Evolutionary conservation across 768 basidiomycete species (phyloP), one percentile per base, ranked within the genome.

Genomic region (Cystoderma amianthinum): DNA sequence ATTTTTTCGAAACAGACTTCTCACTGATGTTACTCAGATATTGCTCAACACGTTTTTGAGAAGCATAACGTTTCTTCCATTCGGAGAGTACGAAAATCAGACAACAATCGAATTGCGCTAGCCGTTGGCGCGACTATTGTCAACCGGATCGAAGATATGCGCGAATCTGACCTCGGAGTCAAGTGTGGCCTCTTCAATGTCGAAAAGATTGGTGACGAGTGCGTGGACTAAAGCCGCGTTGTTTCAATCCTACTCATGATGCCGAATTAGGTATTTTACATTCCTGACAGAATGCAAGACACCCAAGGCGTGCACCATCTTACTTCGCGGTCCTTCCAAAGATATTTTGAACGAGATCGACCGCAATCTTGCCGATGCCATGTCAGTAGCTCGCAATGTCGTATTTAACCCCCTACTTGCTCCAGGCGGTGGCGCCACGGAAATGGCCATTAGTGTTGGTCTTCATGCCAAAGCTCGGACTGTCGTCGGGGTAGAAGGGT

Each of bases 321-420:
- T 99, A 36, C 85, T 99, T 11, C 91, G 95, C 32, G 94, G 96
- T 1, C 96, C 96, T 0, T 95, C 92, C 2, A 99, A 98, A 62
- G 96, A 98, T 55, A 92, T 98, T 52, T 72, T 99, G 37, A 96
- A 97, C 62, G 96, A 98, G 67, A 90, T 98, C 51, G 96, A 98
- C 61, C 81, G 95, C 38, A 99, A 98, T 63, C 76, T 98, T 21
- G 91, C 92, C 2, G 96, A 99, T 52, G 96, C 95, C 23, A 97
- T 99, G 85, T 80, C 85, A 25, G 94, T 98, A 42, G 95, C 95
- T 2, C 82, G 95, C 18, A 99, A 98, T 55, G 94, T 92, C 33
- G 84, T 96, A 47, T 97, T 98, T 67, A 89, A 97, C 65, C 96
- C 96, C 2, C 64, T 72, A 4, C 80, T 99, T n/a, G 87, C 85